phyloP scores from a whole-genome alignment of 345 rosid species.

The Salix exigua region DNA sequence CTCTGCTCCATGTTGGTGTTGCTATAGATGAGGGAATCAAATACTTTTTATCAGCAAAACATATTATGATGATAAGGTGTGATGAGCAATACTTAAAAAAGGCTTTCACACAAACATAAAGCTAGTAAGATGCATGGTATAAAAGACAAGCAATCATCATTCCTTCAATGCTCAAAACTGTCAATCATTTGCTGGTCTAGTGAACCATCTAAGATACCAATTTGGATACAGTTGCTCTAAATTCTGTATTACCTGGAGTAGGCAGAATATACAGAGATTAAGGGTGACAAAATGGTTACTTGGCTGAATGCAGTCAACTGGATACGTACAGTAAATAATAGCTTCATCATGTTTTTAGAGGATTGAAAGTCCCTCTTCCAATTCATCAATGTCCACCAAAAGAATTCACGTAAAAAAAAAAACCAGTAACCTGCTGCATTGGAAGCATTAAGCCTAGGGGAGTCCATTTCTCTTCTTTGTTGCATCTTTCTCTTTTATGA shows the following conservation, averaged over 20 bases:
- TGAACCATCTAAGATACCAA: background rate
- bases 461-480: background rate
- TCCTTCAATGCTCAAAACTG: background rate
- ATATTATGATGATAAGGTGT: background rate
- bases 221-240: background rate
- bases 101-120: background rate
- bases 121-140: background rate
- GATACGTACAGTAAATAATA: too few species aligned
- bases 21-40: slow-evolving; percentile 14
- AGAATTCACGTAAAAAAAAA: too few species aligned
- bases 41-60: slow-evolving; percentile 9
- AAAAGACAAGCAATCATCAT: background rate
- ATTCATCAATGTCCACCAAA: too few species aligned
- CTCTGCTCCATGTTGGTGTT: slow-evolving; percentile 27
- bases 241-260: background rate
- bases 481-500: background rate
- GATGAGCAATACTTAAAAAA: background rate
- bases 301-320: too few species aligned
- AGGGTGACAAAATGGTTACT: too few species aligned
- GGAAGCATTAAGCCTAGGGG: too few species aligned
- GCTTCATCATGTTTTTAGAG: too few species aligned
- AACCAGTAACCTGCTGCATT: too few species aligned
- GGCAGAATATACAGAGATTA: background rate
- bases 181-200: background rate
- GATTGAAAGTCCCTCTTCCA: too few species aligned